phyloP scores from a whole-genome alignment of 371 early-diverging fungal species.

The Rhizomucor pusillus region DNA sequence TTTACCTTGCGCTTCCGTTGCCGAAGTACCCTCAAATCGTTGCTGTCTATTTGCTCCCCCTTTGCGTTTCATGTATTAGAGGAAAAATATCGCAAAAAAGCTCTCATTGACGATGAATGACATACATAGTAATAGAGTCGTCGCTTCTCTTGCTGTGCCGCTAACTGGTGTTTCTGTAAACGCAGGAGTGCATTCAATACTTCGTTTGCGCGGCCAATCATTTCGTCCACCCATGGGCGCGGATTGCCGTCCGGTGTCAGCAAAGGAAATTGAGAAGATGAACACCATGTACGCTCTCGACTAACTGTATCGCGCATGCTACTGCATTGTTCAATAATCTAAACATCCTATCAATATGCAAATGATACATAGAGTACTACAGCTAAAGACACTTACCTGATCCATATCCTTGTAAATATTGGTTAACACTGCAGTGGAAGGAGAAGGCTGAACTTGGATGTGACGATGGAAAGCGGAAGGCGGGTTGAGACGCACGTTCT shows the following conservation, averaged over 20 bases:
- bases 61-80: not conserved
- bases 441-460: not conserved
- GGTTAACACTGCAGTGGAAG: not conserved
- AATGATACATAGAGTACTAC: not conserved
- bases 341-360: not conserved
- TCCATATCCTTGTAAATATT: slow-evolving; percentile 10
- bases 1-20: not conserved
- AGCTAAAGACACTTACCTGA: slow-evolving; percentile 3
- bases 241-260: slow-evolving; percentile 10
- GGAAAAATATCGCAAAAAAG: not conserved
- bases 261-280: not conserved
- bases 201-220: slow-evolving; percentile 42
- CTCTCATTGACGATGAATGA: not conserved
- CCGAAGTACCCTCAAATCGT: not conserved
- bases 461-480: not conserved
- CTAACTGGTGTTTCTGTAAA: slow-evolving; percentile 39
- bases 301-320: slow-evolving; percentile 15
- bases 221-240: slow-evolving; percentile 43
- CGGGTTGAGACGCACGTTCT: too few species aligned
- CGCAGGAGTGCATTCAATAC: slow-evolving; percentile 40
- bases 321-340: slow-evolving; percentile 11
- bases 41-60: slow-evolving; percentile 14
- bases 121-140: not conserved
- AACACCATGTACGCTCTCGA: slow-evolving; percentile 5
- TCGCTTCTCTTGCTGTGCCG: slow-evolving; percentile 10